phyloP scores from a whole-genome alignment of 345 rosid species.

The Syzygium oleosum region DNA sequence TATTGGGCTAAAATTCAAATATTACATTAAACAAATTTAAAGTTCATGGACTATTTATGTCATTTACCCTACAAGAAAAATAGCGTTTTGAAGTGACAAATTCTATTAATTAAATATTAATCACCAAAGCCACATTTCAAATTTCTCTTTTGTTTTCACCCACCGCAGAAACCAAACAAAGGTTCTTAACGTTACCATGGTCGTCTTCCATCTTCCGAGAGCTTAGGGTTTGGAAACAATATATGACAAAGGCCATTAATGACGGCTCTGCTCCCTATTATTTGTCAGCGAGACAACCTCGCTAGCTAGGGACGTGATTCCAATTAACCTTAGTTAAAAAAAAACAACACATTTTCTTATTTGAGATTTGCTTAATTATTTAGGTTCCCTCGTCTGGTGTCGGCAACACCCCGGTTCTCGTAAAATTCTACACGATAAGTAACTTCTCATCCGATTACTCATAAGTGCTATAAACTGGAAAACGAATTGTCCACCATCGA shows the following conservation, averaged over 20 bases:
- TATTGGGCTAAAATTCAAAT: too few relatives aligned
- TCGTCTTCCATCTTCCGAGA: slow-evolving; percentile 15
- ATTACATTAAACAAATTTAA: too few relatives aligned
- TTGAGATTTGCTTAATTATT: background rate
- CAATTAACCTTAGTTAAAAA: background rate
- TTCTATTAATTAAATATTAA: background rate
- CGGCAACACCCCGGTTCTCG: background rate
- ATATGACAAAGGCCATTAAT: slow-evolving; percentile 12
- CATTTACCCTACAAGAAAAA: background rate
- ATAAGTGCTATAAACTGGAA: background rate
- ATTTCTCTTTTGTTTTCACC: background rate
- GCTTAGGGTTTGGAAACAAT: slow-evolving; percentile 26
- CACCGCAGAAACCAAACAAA: slow-evolving; percentile 1
- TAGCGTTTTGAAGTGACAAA: background rate
- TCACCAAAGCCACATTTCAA: background rate
- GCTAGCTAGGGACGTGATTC: background rate
- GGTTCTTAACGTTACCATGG: background rate
- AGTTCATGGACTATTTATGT: too few relatives aligned
- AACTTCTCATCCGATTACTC: background rate
- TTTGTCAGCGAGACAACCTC: background rate
- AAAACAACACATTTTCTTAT: background rate
- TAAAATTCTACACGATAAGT: background rate
- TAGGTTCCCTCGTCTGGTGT: background rate
- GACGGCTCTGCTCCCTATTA: background rate
- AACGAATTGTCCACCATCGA: background rate